A percentile compares a stretch with the other conserved stretches of the same genome.
Evolutionary conservation across 2,329 filamentous ascomycete genomes (phyloP).

Genomic region (Paradendryphiella salina): DNA sequence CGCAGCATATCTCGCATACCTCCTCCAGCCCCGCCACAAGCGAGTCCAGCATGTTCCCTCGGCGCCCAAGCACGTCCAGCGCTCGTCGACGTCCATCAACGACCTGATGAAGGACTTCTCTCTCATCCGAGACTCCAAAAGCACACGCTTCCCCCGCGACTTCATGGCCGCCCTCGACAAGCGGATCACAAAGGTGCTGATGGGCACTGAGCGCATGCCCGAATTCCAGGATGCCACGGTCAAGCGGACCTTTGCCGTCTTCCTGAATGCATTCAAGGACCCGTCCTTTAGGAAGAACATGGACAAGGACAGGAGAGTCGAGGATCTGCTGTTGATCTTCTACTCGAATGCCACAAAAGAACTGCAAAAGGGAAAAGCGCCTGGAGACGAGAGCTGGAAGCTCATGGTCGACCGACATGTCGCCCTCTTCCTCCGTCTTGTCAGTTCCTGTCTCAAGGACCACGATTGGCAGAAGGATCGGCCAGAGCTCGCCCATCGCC

Average conservation of each 20-base stretch:
- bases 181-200: slow-evolving; percentile 77
- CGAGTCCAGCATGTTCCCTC: slow-evolving; percentile 79
- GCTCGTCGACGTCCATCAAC: slow-evolving; percentile 71
- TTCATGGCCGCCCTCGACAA: slow-evolving; percentile 74
- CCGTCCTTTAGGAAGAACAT: slow-evolving; percentile 84
- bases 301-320: slow-evolving; percentile 90
- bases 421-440: slow-evolving; percentile 87
- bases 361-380: slow-evolving; percentile 73
- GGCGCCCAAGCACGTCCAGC: slow-evolving; percentile 64
- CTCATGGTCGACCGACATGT: slow-evolving; percentile 90
- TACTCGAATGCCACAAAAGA: slow-evolving; percentile 94
- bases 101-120: slow-evolving; percentile 89
- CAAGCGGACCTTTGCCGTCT: slow-evolving; percentile 91
- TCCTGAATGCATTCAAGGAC: slow-evolving; percentile 90
- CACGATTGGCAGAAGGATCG: slow-evolving; percentile 84
- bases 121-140: slow-evolving; percentile 67
- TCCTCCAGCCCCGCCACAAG: slow-evolving; percentile 87
- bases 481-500: slow-evolving; percentile 77
- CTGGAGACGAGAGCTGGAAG: slow-evolving; percentile 87
- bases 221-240: slow-evolving; percentile 90
- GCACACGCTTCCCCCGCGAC: slow-evolving; percentile 70
- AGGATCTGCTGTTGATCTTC: slow-evolving; percentile 93
- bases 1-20: slow-evolving; percentile 87
- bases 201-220: slow-evolving; percentile 78
- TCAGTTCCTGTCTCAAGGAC: slow-evolving; percentile 77